A percentile compares a stretch with the other conserved stretches of the same genome.
These are phyloP conservation scores for Hyphodiscus sp. DNA, from an alignment of 2,329 filamentous ascomycete genomes.

Conservation along the genomic window DNA sequence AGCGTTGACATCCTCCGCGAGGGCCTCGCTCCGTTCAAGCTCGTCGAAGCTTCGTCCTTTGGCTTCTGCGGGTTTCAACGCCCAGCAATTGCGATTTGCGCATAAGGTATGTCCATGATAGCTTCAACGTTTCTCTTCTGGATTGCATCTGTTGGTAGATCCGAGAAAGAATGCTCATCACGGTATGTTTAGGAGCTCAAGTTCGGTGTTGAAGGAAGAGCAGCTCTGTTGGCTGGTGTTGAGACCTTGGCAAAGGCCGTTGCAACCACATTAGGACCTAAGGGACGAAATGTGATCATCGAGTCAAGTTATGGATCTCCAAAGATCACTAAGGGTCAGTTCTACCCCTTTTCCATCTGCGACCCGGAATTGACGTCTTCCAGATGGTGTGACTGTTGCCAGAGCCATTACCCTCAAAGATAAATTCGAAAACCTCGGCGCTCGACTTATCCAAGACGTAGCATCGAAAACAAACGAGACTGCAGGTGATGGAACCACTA, in stretches of 20 bases:
- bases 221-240: constrained; percentile 83
- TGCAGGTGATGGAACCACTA: constrained; percentile 97
- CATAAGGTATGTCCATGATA: constrained; percentile 68
- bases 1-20: constrained; percentile 78
- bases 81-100: constrained; percentile 91
- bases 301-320: constrained; percentile 98
- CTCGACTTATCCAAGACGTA: constrained; percentile 92
- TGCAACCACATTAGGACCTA: constrained; percentile 91
- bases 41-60: constrained; percentile 57
- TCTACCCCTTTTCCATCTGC: not conserved
- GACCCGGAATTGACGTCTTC: constrained; percentile 1
- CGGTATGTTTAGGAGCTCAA: constrained; percentile 70
- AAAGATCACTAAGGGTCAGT: constrained; percentile 97
- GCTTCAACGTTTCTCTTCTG: not conserved
- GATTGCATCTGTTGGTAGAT: not conserved
- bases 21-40: constrained; percentile 71
- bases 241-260: constrained; percentile 96
- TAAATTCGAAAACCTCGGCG: constrained; percentile 99
- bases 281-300: constrained; percentile 97
- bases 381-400: constrained; percentile 83
- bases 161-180: constrained; percentile 6
- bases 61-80: constrained; percentile 51
- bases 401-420: constrained; percentile 90
- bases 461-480: constrained; percentile 99
- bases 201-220: constrained; percentile 92